A percentile compares a stretch with the other conserved stretches of the same genome.
Conservation (phyloP, 2,329 filamentous ascomycete species). For the Botrytis porri region DNA sequence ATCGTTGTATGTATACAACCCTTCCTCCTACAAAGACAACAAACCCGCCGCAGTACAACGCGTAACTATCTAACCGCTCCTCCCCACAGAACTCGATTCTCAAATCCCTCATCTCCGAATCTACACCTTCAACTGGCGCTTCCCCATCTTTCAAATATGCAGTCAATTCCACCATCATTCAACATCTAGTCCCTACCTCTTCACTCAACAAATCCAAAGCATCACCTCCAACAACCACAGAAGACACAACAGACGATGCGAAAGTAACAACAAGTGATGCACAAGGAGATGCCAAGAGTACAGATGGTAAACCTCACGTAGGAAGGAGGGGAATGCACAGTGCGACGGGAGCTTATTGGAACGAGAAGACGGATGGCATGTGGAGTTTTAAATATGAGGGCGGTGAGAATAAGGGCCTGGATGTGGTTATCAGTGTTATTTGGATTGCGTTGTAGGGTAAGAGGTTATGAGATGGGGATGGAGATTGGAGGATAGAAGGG, state of each 20-base stretch:
- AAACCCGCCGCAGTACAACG: not conserved
- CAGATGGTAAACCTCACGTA: slow-evolving; percentile 66
- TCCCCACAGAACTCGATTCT: slow-evolving; percentile 66
- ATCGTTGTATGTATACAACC: slow-evolving; percentile 75
- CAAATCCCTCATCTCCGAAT: slow-evolving; percentile 73
- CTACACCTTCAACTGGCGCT: slow-evolving; percentile 52
- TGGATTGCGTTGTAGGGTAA: slow-evolving; percentile 54
- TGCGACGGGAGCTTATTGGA: slow-evolving; percentile 83
- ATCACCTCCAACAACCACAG: slow-evolving; percentile 37
- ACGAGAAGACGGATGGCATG: slow-evolving; percentile 86
- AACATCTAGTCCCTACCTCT: slow-evolving; percentile 74
- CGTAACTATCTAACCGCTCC: slow-evolving; percentile 17
- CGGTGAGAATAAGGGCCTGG: slow-evolving; percentile 63
- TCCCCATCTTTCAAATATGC: slow-evolving; percentile 83
- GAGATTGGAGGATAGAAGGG: not conserved
- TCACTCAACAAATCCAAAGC: slow-evolving; percentile 58
- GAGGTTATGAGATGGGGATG: not conserved
- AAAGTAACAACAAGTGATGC: slow-evolving; percentile 54
- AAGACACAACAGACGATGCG: slow-evolving; percentile 42
- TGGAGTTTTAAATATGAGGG: slow-evolving; percentile 85
- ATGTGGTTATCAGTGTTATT: slow-evolving; percentile 70
- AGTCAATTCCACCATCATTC: slow-evolving; percentile 97
- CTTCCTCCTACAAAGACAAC: not conserved
- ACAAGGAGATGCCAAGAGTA: slow-evolving; percentile 46
- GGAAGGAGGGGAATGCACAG: slow-evolving; percentile 89